Evolutionary conservation across 2,329 filamentous ascomycete genomes (phyloP).

Genomic region (Sporothrix sp.): DNA sequence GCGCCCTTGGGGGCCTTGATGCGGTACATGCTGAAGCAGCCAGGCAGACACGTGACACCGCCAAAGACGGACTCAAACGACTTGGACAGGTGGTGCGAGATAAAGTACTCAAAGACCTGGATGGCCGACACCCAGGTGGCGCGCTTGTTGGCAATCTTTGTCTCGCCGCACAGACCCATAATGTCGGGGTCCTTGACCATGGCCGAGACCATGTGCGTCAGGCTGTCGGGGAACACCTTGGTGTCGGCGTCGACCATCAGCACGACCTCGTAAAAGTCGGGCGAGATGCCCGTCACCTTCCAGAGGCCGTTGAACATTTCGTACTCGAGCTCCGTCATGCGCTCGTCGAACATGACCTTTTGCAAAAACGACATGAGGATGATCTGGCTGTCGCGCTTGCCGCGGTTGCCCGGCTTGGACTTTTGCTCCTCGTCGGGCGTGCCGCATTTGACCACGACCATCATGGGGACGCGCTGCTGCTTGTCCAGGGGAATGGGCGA

Average conservation of each 20-base stretch:
- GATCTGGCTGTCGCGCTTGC: constrained; percentile 98
- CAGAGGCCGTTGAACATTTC: constrained; percentile 99
- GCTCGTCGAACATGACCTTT: constrained; percentile 99
- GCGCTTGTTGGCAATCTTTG: constrained; percentile 98
- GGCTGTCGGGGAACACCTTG: constrained; percentile 94
- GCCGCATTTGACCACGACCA: constrained; percentile 90
- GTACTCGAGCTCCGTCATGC: constrained; percentile 98
- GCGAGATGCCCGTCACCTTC: constrained; percentile 97
- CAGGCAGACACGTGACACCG: constrained; percentile 95
- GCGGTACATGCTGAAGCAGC: constrained; percentile 99
- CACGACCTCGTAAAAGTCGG: constrained; percentile 94
- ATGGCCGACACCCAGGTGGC: constrained; percentile 94
- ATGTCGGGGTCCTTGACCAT: constrained; percentile 99
- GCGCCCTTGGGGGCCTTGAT: constrained; percentile 98
- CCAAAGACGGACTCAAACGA: constrained; percentile 98
- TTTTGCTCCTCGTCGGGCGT: constrained; percentile 75
- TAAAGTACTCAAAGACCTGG: constrained; percentile 99
- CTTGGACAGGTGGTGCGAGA: constrained; percentile 94
- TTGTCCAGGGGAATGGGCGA: constrained; percentile 73
- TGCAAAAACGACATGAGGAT: constrained; percentile 99
- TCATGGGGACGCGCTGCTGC: constrained; percentile 96
- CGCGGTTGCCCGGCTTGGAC: constrained; percentile 89
- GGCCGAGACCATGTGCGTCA: constrained; percentile 97
- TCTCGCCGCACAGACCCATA: constrained; percentile 98
- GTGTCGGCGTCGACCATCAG: constrained; percentile 99